A percentile compares a stretch with the other conserved stretches of the same genome.
phyloP scores from a whole-genome alignment of 202 grass and related monocot species.

The Zoysia matrella region DNA sequence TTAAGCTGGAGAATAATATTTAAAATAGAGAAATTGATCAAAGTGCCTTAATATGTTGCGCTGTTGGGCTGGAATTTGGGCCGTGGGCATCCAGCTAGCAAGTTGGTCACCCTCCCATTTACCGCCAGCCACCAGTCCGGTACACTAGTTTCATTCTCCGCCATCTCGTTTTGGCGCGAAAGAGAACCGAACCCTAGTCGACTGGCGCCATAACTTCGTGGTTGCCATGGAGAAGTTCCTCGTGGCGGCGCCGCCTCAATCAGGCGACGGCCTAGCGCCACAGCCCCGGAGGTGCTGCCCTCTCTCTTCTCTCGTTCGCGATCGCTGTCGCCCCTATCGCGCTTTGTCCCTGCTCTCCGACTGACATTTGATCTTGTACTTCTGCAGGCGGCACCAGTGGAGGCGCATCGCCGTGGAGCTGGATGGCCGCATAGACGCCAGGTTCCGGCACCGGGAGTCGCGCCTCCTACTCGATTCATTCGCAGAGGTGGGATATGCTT shows the following conservation, averaged over 20 bases:
- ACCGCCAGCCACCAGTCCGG: not conserved
- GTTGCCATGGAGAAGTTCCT: constrained; percentile 69
- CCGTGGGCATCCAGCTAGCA: too few relatives aligned
- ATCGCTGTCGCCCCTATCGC: not conserved
- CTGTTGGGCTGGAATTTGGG: too few relatives aligned
- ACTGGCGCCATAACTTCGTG: not conserved
- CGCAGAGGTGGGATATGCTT: constrained; percentile 47
- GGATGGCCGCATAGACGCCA: constrained; percentile 57
- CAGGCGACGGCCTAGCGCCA: constrained; percentile 34
- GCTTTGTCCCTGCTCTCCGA: constrained; percentile 4
- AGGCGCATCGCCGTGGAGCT: constrained; percentile 64
- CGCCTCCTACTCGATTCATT: constrained; percentile 66
- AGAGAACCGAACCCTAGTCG: not conserved
- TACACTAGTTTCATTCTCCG: not conserved
- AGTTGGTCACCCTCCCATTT: too few relatives aligned
- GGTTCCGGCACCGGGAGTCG: constrained; percentile 55
- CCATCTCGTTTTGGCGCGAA: constrained; percentile 19
- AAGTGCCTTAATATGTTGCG: too few relatives aligned
- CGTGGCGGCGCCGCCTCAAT: constrained; percentile 41
- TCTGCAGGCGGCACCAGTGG: constrained; percentile 53
- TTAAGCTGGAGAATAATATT: too few relatives aligned
- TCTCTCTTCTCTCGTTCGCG: not conserved
- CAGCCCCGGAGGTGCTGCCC: constrained; percentile 40
- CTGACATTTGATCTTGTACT: not conserved
- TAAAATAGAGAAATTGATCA: too few relatives aligned